These are phyloP conservation scores for Wickerhamomyces sp. DNA, from an alignment of 1,139 yeast genomes.

Conservation along the genomic window DNA sequence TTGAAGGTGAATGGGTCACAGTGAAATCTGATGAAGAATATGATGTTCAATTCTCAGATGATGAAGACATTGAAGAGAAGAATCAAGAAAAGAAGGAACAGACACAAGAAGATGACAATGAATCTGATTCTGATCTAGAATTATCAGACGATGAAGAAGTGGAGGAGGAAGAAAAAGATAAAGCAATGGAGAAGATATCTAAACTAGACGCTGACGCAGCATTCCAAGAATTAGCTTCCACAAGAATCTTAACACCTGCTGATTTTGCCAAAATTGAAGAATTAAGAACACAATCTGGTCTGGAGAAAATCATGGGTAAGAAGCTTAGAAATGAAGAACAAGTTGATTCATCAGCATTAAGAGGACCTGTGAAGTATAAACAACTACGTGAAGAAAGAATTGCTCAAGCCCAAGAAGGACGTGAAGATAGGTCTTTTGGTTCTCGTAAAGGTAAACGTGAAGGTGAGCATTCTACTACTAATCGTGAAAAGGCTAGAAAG, in stretches of 20 bases:
- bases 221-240: slow-evolving; percentile 60
- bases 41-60: slow-evolving; percentile 43
- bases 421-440: slow-evolving; percentile 90
- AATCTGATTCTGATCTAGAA: slow-evolving; percentile 40
- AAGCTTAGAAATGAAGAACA: slow-evolving; percentile 60
- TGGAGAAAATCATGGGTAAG: slow-evolving; percentile 57
- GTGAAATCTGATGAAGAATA: slow-evolving; percentile 54
- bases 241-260: slow-evolving; percentile 89
- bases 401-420: slow-evolving; percentile 83
- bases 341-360: slow-evolving; percentile 73
- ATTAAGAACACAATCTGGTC: slow-evolving; percentile 76
- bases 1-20: slow-evolving; percentile 51
- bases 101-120: slow-evolving; percentile 26
- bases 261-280: slow-evolving; percentile 95
- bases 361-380: slow-evolving; percentile 84
- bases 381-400: slow-evolving; percentile 86
- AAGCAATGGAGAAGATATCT: slow-evolving; percentile 17
- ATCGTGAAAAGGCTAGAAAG: slow-evolving; percentile 93
- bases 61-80: slow-evolving; percentile 35
- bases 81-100: slow-evolving; percentile 29
- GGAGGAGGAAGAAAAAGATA: slow-evolving; percentile 23
- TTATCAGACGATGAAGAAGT: slow-evolving; percentile 35
- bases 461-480: slow-evolving; percentile 82
- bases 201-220: slow-evolving; percentile 36
- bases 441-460: slow-evolving; percentile 83